These are phyloP conservation scores for Xanthoceras sorbifolium DNA, from an alignment of 345 rosid species.

Conservation along the genomic window DNA sequence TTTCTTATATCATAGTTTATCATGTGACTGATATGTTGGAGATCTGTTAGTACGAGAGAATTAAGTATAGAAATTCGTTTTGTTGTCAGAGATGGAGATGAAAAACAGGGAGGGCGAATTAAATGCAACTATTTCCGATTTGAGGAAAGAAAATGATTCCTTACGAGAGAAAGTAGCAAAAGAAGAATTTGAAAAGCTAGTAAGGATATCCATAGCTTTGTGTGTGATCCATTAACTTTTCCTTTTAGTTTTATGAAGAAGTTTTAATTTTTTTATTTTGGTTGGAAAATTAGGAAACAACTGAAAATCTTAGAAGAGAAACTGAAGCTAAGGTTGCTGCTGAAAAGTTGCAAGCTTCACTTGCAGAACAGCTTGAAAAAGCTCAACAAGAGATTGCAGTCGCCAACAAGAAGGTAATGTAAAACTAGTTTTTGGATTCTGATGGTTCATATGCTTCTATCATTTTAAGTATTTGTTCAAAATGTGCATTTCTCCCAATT, in stretches of 20 bases:
- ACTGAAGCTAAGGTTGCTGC: constrained; percentile 58
- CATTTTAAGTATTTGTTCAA: background rate
- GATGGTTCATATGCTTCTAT: background rate
- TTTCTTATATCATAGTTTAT: background rate
- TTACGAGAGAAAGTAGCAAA: constrained; percentile 55
- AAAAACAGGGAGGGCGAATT: constrained; percentile 51
- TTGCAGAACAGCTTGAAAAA: constrained; percentile 65
- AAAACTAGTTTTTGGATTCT: background rate
- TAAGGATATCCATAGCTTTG: constrained; percentile 28
- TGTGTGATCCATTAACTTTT: background rate
- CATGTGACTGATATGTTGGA: background rate
- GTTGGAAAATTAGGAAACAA: constrained; percentile 56
- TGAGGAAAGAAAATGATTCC: constrained; percentile 48
- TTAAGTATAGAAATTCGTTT: constrained; percentile 10
- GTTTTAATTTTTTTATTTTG: constrained; percentile 16
- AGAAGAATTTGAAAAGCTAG: constrained; percentile 72
- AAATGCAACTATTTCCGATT: constrained; percentile 40
- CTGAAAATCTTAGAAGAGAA: constrained; percentile 60
- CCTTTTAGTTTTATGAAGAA: background rate
- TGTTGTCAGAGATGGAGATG: constrained; percentile 56
- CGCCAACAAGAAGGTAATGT: constrained; percentile 68
- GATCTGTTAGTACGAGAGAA: background rate
- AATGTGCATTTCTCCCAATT: background rate
- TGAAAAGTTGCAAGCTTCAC: constrained; percentile 63
- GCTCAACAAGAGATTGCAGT: constrained; percentile 62